phyloP scores from a whole-genome alignment of 768 basidiomycete genomes.

The Rossbeevera mucosa region DNA sequence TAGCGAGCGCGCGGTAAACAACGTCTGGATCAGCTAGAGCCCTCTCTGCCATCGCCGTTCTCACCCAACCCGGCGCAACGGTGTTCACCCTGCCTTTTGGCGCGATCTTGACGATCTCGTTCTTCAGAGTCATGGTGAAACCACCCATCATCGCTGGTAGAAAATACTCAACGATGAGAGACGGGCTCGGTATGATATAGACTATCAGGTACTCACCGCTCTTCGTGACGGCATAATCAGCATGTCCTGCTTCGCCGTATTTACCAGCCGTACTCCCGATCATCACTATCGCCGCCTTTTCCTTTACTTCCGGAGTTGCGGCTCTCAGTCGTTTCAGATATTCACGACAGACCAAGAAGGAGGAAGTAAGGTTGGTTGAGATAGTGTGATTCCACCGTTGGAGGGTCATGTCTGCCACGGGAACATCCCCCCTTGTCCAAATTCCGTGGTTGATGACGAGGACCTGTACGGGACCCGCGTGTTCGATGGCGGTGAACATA shows the following conservation, averaged over 20 bases:
- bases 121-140: constrained; percentile 62
- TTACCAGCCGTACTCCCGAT: constrained; percentile 72
- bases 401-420: constrained; percentile 54
- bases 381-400: constrained; percentile 62
- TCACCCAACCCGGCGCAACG: constrained; percentile 66
- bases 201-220: constrained; percentile 47
- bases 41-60: constrained; percentile 58
- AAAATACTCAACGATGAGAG: neutral
- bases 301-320: constrained; percentile 39
- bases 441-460: constrained; percentile 61
- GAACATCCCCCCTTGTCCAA: constrained; percentile 41
- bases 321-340: constrained; percentile 46
- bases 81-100: constrained; percentile 66
- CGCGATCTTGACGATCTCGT: constrained; percentile 76
- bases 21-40: constrained; percentile 51
- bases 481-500: constrained; percentile 43
- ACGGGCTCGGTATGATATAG: neutral
- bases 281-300: constrained; percentile 56
- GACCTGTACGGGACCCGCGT: constrained; percentile 49
- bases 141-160: constrained; percentile 67
- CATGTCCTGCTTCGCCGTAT: constrained; percentile 64
- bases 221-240: constrained; percentile 64
- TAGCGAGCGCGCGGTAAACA: constrained; percentile 58
- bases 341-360: constrained; percentile 64
- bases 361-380: constrained; percentile 57